phyloP scores from a whole-genome alignment of 768 basidiomycete genomes.

The Clathrus columnatus region DNA sequence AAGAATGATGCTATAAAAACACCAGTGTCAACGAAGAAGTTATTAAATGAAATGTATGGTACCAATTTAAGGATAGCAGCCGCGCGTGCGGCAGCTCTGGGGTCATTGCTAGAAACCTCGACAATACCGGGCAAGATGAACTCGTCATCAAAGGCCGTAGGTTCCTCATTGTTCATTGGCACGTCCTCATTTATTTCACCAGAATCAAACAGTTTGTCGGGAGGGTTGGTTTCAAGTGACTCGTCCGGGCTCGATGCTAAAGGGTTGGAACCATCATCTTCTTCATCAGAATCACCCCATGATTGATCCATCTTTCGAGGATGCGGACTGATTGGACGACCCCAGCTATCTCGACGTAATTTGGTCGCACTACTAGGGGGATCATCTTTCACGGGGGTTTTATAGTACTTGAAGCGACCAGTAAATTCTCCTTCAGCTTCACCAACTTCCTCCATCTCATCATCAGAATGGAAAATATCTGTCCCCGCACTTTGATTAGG shows the following conservation, averaged over 20 bases:
- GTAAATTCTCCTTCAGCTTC: constrained; percentile 59
- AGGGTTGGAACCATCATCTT: not conserved
- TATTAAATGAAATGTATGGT: no score
- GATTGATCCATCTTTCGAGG: constrained; percentile 25
- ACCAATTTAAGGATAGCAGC: constrained; percentile 89
- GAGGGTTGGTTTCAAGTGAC: no score
- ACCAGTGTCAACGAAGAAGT: constrained; percentile 3
- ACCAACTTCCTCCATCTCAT: constrained; percentile 15
- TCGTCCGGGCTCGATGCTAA: no score
- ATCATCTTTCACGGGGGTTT: constrained; percentile 54
- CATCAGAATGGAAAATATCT: constrained; percentile 11
- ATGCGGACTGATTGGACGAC: constrained; percentile 62
- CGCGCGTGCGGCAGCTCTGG: constrained; percentile 82
- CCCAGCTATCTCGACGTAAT: constrained; percentile 49
- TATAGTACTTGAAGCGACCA: constrained; percentile 48
- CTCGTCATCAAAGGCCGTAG: constrained; percentile 9
- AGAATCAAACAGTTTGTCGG: not conserved
- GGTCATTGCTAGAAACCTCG: constrained; percentile 78
- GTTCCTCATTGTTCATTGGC: not conserved
- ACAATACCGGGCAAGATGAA: constrained; percentile 43
- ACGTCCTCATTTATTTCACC: not conserved
- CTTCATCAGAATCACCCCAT: constrained; percentile 9
- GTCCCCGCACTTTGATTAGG: not conserved
- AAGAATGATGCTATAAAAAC: constrained; percentile 66
- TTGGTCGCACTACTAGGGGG: constrained; percentile 51